phyloP scores from a whole-genome alignment of 2,329 filamentous ascomycete genomes.

The Neopestalotiopsis sp. region DNA sequence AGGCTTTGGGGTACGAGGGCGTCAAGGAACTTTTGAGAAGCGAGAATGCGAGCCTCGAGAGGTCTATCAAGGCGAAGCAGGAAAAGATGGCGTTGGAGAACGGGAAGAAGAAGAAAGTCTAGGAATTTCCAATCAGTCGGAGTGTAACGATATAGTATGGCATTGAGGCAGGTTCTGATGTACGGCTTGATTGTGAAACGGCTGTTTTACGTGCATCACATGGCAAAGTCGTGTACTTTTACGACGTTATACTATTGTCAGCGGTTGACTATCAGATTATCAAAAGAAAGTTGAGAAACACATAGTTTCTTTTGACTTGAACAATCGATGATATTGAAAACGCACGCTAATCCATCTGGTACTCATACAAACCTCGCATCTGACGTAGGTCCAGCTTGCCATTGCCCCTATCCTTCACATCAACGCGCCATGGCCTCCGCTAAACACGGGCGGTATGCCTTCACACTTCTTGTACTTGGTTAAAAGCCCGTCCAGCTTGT shows the following conservation, averaged over 20 bases:
- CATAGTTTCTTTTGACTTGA: no score
- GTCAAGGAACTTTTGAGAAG: neutral
- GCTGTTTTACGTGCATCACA: neutral
- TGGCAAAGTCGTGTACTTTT: no score
- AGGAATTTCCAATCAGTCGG: neutral
- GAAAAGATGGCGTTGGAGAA: neutral
- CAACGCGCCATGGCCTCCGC: slow-evolving; percentile 5
- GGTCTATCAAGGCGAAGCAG: slow-evolving; percentile 1
- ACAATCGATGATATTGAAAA: no score
- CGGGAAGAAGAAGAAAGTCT: neutral
- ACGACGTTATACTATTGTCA: no score
- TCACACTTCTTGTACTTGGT: slow-evolving; percentile 32
- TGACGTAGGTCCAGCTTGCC: no score
- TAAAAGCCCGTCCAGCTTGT: slow-evolving; percentile 41
- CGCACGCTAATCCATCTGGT: no score
- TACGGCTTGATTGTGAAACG: neutral
- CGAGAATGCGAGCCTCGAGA: slow-evolving; percentile 2
- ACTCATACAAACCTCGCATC: no score
- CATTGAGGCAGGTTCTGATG: neutral
- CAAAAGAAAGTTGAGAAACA: no score
- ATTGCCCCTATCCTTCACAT: neutral
- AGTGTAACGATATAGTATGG: neutral
- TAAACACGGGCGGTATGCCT: slow-evolving; percentile 5
- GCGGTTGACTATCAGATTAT: no score
- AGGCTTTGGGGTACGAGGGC: neutral